A percentile compares a stretch with the other conserved stretches of the same genome.
Conservation (phyloP, 2,329 filamentous ascomycete species). For the Fusarium floridanum region DNA sequence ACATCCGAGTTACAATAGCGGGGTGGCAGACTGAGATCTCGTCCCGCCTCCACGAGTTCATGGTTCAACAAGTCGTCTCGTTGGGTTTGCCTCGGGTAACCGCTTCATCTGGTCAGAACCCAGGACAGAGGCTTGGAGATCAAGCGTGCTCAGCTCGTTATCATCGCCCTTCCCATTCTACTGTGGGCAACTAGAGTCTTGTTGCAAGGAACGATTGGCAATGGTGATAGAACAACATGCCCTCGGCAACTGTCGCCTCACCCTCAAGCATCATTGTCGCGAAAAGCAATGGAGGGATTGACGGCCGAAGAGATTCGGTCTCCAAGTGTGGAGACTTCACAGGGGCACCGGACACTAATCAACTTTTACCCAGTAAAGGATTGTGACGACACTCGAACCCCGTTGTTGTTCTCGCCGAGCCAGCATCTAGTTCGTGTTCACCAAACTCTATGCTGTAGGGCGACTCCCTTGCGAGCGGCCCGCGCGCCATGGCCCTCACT, state of each 20-base stretch:
- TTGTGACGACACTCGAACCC: constrained; percentile 20
- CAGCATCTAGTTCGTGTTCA: constrained; percentile 25
- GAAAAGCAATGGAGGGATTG: constrained; percentile 1
- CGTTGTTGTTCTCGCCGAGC: constrained; percentile 8
- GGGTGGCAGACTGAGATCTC: constrained; percentile 29
- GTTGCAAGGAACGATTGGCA: neutral
- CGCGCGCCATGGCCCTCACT: constrained; percentile 37
- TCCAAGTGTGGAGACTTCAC: constrained; percentile 18
- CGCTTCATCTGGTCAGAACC: constrained; percentile 30
- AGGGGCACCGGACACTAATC: constrained; percentile 31
- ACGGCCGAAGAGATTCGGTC: constrained; percentile 34
- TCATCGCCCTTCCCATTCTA: neutral
- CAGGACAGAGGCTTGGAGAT: constrained; percentile 18
- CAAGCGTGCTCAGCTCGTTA: neutral
- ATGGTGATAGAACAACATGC: neutral
- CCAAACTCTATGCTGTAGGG: constrained; percentile 37
- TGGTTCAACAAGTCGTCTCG: constrained; percentile 32
- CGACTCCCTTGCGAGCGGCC: constrained; percentile 37
- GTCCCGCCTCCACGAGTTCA: constrained; percentile 34
- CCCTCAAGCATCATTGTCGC: constrained; percentile 1
- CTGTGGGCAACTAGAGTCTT: neutral
- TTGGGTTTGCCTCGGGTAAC: constrained; percentile 32
- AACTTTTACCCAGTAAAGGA: constrained; percentile 24
- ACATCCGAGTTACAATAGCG: constrained; percentile 26
- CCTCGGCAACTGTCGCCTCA: neutral